Conservation (phyloP, 352 stramenopile genomes). For the Phytopythium aichiense region DNA sequence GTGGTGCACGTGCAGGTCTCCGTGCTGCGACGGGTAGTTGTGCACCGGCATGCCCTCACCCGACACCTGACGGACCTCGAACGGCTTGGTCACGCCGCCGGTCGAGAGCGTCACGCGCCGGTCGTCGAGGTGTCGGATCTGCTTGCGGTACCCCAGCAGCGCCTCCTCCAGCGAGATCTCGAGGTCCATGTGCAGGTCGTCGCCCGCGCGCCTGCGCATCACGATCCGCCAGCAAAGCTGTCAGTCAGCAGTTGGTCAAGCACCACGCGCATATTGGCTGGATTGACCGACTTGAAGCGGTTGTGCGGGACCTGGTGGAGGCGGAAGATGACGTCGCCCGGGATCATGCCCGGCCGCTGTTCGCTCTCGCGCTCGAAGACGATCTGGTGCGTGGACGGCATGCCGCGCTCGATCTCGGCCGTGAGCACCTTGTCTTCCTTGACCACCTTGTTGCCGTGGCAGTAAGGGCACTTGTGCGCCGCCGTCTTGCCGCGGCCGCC, state of each 20-base stretch:
- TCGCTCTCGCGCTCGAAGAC: conserved; percentile 86
- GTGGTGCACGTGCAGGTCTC: conserved; percentile 95
- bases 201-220: conserved; percentile 77
- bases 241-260: background rate
- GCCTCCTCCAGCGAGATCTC: conserved; percentile 96
- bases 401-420: conserved; percentile 76
- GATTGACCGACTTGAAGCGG: conserved; percentile 69
- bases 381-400: conserved; percentile 82
- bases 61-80: conserved; percentile 88
- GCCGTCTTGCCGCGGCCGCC: conserved; percentile 92
- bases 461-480: conserved; percentile 91
- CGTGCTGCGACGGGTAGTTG: conserved; percentile 84
- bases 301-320: conserved; percentile 88
- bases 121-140: conserved; percentile 93
- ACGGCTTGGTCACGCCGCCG: conserved; percentile 89
- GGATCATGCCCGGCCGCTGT: conserved; percentile 76
- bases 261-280: conserved; percentile 1
- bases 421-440: conserved; percentile 76
- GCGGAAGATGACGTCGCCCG: conserved; percentile 95
- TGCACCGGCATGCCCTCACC: conserved; percentile 96
- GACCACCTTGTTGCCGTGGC: conserved; percentile 79
- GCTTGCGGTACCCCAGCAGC: conserved; percentile 92
- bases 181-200: conserved; percentile 95
- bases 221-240: background rate
- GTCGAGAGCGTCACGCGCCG: conserved; percentile 86